Evolutionary conservation across 148 eudicot species (phyloP).

Genomic region (Dianthus caryophyllus): DNA sequence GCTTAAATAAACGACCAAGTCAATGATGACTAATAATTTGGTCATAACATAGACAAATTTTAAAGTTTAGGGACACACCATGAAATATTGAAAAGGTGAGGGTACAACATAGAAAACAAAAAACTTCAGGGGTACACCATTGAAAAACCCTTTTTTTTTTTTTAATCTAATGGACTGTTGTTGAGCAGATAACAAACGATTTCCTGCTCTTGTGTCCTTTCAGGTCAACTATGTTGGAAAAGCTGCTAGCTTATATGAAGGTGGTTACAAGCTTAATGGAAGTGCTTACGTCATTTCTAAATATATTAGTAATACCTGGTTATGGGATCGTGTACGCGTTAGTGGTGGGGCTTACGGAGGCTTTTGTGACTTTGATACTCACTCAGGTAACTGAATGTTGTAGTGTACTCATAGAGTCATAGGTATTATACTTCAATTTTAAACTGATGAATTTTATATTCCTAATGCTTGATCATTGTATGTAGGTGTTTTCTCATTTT

Average conservation of each 20-base stretch:
- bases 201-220: conserved; percentile 8
- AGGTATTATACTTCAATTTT: neutral
- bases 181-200: neutral
- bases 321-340: conserved; percentile 99
- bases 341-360: conserved; percentile 99
- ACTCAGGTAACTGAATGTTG: conserved; percentile 53
- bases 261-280: conserved; percentile 81
- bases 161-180: neutral
- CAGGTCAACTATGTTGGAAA: conserved; percentile 99
- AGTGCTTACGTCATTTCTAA: conserved; percentile 94
- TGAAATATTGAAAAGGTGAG: too few relatives aligned
- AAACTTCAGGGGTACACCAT: too few relatives aligned
- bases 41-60: too few relatives aligned
- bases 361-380: conserved; percentile 90
- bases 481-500: conserved; percentile 83
- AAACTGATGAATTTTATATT: conserved; percentile 3
- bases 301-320: conserved; percentile 83
- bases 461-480: conserved; percentile 13
- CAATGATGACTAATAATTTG: too few relatives aligned
- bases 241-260: conserved; percentile 83
- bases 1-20: too few relatives aligned
- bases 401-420: neutral
- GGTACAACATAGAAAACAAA: too few relatives aligned
- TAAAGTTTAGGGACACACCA: too few relatives aligned
- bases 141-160: too few relatives aligned